Evolutionary conservation across 176 grass and related monocot genomes (phyloP).

Genomic region (Stipa capillata): DNA sequence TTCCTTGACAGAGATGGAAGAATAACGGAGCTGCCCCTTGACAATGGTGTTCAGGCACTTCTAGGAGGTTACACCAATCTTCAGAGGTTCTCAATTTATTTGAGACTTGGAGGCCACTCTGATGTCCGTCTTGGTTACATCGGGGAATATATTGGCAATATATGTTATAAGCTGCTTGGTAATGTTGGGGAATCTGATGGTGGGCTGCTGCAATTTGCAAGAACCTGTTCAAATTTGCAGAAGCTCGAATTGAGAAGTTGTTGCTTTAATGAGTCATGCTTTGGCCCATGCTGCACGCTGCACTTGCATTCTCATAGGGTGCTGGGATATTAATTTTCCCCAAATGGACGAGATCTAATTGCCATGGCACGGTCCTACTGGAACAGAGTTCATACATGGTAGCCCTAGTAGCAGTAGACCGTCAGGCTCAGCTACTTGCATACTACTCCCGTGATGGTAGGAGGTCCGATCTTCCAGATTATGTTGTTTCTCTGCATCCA

Average conservation of each 20-base stretch:
- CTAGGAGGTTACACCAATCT: neutral
- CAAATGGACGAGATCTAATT: neutral
- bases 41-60: neutral
- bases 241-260: slow-evolving; percentile 22
- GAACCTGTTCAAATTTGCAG: neutral
- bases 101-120: neutral
- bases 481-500: neutral
- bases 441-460: neutral
- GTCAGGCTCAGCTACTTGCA: neutral
- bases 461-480: neutral
- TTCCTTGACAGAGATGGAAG: neutral
- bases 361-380: neutral
- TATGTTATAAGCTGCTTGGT: neutral
- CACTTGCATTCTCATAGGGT: neutral
- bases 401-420: neutral
- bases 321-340: neutral
- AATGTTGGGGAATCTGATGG: slow-evolving; percentile 27
- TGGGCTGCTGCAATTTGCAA: neutral
- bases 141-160: neutral
- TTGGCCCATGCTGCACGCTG: neutral
- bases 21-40: neutral
- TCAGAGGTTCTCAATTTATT: neutral
- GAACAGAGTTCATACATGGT: neutral
- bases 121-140: neutral
- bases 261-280: slow-evolving; percentile 2